Evolutionary conservation across 2,329 filamentous ascomycete species (phyloP).

Genomic region (Alternaria ethzedia): DNA sequence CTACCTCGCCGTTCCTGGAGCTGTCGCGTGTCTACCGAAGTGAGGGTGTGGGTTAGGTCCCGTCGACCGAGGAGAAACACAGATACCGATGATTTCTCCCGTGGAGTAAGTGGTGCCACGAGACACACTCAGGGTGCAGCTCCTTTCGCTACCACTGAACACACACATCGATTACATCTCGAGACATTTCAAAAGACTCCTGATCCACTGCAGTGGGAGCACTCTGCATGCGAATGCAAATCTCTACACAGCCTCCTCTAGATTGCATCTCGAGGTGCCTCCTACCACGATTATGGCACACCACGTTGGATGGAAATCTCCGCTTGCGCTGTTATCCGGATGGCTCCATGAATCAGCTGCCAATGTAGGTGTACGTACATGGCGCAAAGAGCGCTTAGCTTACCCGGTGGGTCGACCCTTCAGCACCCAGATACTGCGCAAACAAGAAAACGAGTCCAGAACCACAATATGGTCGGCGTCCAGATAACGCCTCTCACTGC

Average conservation of each 20-base stretch:
- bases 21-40: not conserved
- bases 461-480: not conserved
- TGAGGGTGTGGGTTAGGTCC: not conserved
- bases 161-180: not conserved
- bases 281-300: not conserved
- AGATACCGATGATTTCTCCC: not conserved
- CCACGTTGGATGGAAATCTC: not conserved
- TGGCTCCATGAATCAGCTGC: not conserved
- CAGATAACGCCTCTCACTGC: not conserved
- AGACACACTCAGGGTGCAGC: not conserved
- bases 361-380: not conserved
- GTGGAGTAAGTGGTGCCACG: not conserved
- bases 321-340: not conserved
- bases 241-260: not conserved
- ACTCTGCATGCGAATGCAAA: not conserved
- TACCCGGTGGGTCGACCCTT: not conserved
- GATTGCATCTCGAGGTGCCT: not conserved
- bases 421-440: not conserved
- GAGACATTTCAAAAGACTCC: not conserved
- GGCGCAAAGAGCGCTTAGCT: not conserved
- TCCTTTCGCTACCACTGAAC: not conserved
- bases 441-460: not conserved
- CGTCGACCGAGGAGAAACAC: not conserved
- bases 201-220: not conserved
- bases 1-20: not conserved